Evolutionary conservation across 768 basidiomycete genomes (phyloP).

Genomic region (Leccinum imitatum): DNA sequence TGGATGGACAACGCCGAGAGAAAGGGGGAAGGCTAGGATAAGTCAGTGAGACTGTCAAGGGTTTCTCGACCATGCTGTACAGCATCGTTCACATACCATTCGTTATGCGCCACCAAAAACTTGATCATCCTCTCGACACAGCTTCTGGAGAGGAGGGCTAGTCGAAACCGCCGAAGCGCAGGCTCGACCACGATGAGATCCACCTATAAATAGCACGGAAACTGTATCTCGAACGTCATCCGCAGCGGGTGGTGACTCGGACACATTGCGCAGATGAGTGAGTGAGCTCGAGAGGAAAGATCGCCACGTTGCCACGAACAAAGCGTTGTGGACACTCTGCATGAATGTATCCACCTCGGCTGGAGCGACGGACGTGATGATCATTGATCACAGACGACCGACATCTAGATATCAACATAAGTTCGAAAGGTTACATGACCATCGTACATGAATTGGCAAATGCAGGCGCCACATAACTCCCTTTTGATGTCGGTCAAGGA

Average conservation of each 20-base stretch:
- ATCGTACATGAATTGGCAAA: neutral
- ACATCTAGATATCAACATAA: neutral
- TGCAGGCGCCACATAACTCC: neutral
- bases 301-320: neutral
- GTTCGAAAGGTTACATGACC: neutral
- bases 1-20: no score
- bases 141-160: neutral
- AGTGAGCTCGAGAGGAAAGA: neutral
- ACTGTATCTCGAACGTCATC: neutral
- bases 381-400: neutral
- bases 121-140: neutral
- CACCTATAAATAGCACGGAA: neutral
- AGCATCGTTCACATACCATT: no score
- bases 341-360: neutral
- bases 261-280: neutral
- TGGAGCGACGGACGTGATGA: neutral
- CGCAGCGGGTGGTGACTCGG: neutral
- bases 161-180: neutral
- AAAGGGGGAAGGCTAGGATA: no score
- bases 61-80: no score
- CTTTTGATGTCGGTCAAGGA: no score
- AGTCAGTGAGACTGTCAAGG: no score
- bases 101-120: neutral
- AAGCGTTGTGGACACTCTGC: neutral
- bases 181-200: neutral